phyloP scores from a whole-genome alignment of 164 flowering plant genomes.

The Magnolia kwangsiensis region DNA sequence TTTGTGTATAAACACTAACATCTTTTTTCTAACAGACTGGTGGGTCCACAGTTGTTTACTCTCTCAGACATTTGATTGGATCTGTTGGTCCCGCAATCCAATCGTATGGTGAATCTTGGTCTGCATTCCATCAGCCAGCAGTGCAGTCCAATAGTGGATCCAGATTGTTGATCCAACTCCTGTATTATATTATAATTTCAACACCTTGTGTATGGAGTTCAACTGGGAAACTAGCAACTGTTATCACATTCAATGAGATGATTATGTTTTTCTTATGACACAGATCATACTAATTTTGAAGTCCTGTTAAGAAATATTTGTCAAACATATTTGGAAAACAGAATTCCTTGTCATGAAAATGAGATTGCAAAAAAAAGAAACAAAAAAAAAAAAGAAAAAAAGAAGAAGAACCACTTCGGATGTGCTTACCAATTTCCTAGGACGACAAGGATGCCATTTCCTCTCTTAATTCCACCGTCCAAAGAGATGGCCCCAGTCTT shows the following conservation, averaged over 20 bases:
- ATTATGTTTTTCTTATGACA: not conserved
- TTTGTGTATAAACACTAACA: too few species aligned
- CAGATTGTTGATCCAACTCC: not conserved
- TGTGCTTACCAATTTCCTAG: constrained; percentile 46
- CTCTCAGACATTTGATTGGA: too few species aligned
- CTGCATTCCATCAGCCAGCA: not conserved
- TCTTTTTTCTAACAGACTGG: too few species aligned
- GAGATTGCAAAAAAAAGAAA: not conserved
- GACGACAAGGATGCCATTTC: constrained; percentile 40
- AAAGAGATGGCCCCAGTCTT: constrained; percentile 57
- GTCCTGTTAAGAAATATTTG: too few species aligned
- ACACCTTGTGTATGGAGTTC: not conserved
- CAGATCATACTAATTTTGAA: not conserved
- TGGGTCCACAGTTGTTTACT: too few species aligned
- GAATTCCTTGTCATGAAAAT: not conserved
- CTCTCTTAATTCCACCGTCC: constrained; percentile 58
- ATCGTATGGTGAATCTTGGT: not conserved
- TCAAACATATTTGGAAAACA: too few species aligned
- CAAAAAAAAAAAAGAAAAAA: not conserved
- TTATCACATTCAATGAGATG: not conserved
- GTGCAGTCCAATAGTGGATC: not conserved
- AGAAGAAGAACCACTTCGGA: not conserved
- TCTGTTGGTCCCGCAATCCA: not conserved
- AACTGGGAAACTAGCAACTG: not conserved
- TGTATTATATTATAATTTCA: too few species aligned